phyloP scores from a whole-genome alignment of 2,329 filamentous ascomycete species.

The Ophiognomonia clavigignenti-juglandacearum region DNA sequence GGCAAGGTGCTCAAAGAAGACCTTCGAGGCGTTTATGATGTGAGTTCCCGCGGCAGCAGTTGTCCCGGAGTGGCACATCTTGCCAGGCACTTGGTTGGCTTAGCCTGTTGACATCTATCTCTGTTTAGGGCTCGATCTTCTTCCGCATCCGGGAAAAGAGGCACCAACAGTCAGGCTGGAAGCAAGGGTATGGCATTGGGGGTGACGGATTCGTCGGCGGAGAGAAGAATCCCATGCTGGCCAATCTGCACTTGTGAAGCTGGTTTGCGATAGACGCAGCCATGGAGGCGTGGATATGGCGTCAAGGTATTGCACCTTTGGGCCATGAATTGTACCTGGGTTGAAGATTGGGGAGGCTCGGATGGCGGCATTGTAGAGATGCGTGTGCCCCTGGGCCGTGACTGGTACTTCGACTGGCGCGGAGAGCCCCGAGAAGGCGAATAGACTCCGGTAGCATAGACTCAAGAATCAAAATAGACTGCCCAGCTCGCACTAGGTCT shows the following conservation, averaged over 20 bases:
- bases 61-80: neutral
- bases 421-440: too few relatives aligned
- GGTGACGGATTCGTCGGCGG: neutral
- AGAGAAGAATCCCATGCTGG: neutral
- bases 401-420: too few relatives aligned
- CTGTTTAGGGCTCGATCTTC: neutral
- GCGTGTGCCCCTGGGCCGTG: too few relatives aligned
- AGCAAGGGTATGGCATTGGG: conserved; percentile 1
- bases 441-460: too few relatives aligned
- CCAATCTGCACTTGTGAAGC: neutral
- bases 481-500: too few relatives aligned
- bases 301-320: too few relatives aligned
- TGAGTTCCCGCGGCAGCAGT: neutral
- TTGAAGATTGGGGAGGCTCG: too few relatives aligned
- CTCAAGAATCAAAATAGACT: too few relatives aligned
- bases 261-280: too few relatives aligned
- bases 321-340: too few relatives aligned
- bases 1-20: conserved; percentile 55
- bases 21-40: neutral
- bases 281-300: too few relatives aligned
- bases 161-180: neutral
- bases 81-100: neutral
- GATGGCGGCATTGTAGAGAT: too few relatives aligned
- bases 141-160: neutral
- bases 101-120: neutral